Conservation (phyloP, 345 rosid species). For the Isatis tinctoria region DNA sequence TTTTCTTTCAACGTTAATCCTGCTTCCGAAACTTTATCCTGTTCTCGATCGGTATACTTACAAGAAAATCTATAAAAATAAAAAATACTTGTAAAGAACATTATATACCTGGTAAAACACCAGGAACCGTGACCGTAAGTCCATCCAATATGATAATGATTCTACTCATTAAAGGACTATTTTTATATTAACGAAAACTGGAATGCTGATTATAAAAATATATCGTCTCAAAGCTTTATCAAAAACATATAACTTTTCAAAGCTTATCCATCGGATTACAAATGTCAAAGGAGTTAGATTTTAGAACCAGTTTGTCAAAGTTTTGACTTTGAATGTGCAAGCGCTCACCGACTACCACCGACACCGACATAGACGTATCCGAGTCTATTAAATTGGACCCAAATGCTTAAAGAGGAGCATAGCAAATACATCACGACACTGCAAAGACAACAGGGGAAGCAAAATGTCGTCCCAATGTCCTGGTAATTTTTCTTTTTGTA, state of each 20-base stretch:
- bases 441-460: not conserved
- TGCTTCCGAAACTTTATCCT: not conserved
- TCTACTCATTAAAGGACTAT: not conserved
- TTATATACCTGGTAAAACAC: too few species aligned
- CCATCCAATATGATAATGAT: not conserved
- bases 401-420: not conserved
- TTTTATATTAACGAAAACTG: not conserved
- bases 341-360: constrained; percentile 3
- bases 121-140: not conserved
- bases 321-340: not conserved
- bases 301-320: not conserved
- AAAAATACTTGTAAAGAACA: not conserved
- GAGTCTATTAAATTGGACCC: constrained; percentile 15
- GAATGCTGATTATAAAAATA: not conserved
- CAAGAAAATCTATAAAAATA: not conserved
- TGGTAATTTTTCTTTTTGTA: not conserved
- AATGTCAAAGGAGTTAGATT: not conserved
- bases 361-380: not conserved
- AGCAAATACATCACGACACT: not conserved
- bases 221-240: not conserved
- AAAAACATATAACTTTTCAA: not conserved
- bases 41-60: not conserved
- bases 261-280: not conserved
- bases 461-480: constrained; percentile 19
- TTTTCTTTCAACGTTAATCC: not conserved